Evolutionary conservation across 148 eudicot genomes (phyloP).

Genomic region (Vaccinium vitisidaea): DNA sequence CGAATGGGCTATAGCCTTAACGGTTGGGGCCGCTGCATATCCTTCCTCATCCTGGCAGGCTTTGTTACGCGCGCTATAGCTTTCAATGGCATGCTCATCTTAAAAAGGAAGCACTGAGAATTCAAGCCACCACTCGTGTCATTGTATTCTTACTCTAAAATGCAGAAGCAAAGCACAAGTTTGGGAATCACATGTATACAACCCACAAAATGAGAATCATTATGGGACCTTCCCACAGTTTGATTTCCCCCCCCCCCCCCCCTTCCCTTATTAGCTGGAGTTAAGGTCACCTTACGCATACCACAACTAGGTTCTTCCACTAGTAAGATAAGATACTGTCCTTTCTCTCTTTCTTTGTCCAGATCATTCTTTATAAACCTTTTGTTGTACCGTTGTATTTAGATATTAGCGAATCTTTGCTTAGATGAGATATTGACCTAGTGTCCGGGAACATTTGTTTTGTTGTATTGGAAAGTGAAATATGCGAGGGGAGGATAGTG

Average conservation of each 20-base stretch:
- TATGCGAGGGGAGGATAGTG: neutral
- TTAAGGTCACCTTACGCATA: neutral
- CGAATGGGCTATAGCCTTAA: constrained; percentile 40
- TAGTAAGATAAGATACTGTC: neutral
- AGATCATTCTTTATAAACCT: neutral
- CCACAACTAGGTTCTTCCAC: neutral
- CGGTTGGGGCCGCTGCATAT: constrained; percentile 40
- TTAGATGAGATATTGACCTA: neutral
- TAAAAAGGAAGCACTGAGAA: constrained; percentile 38
- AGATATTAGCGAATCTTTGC: neutral
- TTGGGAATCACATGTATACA: neutral
- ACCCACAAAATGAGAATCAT: neutral
- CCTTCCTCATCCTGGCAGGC: constrained; percentile 40
- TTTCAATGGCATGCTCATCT: constrained; percentile 47
- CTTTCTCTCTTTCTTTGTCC: neutral
- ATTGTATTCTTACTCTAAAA: neutral
- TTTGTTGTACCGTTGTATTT: neutral
- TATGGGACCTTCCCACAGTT: neutral
- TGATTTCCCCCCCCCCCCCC: too few species aligned
- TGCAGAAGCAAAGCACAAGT: neutral
- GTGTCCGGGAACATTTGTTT: neutral
- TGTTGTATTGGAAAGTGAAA: neutral
- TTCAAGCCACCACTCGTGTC: neutral
- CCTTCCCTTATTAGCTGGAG: neutral
- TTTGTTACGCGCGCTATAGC: constrained; percentile 46